A percentile compares a stretch with the other conserved stretches of the same genome.
Evolutionary conservation across 148 eudicot genomes (phyloP).

Genomic region (Gaultheria prostrata): DNA sequence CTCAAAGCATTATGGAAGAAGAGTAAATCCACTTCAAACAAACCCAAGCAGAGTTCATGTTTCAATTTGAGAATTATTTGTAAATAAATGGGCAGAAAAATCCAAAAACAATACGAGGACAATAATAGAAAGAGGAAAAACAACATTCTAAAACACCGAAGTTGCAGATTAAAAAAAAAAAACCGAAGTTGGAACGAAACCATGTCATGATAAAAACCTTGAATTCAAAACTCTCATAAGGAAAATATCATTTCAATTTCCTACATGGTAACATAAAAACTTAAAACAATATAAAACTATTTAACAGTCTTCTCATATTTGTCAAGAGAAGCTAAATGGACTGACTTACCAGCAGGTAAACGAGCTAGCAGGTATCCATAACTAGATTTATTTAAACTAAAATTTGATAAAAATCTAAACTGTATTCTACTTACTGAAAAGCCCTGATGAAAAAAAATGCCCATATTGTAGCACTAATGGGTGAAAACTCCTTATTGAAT

Average conservation of each 20-base stretch:
- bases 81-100: background rate
- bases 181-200: background rate
- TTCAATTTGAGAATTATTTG: background rate
- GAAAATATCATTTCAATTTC: background rate
- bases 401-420: too few relatives aligned
- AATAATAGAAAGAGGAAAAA: background rate
- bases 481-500: background rate
- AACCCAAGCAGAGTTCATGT: background rate
- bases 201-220: background rate
- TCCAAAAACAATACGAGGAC: background rate
- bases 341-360: background rate
- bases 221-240: background rate
- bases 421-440: background rate
- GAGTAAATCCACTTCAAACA: slow-evolving; percentile 7
- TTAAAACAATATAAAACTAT: background rate
- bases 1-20: background rate
- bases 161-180: background rate
- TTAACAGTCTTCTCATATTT: background rate
- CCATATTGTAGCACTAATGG: background rate
- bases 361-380: background rate
- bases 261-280: background rate
- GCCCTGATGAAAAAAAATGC: background rate
- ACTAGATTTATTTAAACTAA: background rate
- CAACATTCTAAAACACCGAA: background rate
- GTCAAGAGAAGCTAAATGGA: background rate